Evolutionary conservation across 495 filamentous ascomycete genomes (phyloP).

Genomic region (Xylaria cubensis): DNA sequence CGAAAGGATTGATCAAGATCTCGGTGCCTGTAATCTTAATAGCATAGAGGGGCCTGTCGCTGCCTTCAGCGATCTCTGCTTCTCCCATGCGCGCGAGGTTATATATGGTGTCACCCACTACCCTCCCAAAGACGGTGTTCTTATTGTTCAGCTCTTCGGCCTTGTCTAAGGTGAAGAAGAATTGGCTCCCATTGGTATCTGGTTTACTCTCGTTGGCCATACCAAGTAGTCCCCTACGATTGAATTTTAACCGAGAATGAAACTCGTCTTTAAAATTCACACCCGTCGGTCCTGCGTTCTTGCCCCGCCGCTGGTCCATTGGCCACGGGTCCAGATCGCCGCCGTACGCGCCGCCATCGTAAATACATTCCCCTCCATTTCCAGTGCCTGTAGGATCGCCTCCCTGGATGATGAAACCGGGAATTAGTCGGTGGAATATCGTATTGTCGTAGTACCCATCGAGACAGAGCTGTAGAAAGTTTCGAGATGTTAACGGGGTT

Average conservation of each 20-base stretch:
- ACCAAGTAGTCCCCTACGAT: conserved; percentile 85
- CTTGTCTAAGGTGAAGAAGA: conserved; percentile 89
- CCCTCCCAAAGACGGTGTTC: conserved; percentile 91
- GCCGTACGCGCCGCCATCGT: conserved; percentile 81
- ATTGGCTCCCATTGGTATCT: conserved; percentile 90
- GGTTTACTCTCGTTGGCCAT: conserved; percentile 85
- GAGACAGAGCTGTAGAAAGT: conserved; percentile 93
- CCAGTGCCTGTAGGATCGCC: conserved; percentile 87
- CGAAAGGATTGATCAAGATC: conserved; percentile 87
- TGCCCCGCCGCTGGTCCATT: conserved; percentile 66
- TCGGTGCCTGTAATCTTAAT: conserved; percentile 79
- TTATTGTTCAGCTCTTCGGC: conserved; percentile 84
- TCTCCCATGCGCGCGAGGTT: conserved; percentile 93
- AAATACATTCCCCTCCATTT: conserved; percentile 88
- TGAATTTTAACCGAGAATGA: conserved; percentile 90
- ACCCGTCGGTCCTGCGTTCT: conserved; percentile 57
- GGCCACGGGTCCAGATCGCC: conserved; percentile 65
- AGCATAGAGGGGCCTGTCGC: conserved; percentile 88
- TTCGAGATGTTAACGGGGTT: conserved; percentile 86
- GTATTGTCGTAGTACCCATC: conserved; percentile 94
- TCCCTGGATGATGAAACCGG: conserved; percentile 92
- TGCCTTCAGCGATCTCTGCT: conserved; percentile 76
- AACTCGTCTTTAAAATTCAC: conserved; percentile 86
- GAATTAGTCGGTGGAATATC: conserved; percentile 90
- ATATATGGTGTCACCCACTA: conserved; percentile 94